A percentile compares a stretch with the other conserved stretches of the same genome.
Conservation (phyloP, 495 filamentous ascomycete species). For the Aspergillus haitiensis region DNA sequence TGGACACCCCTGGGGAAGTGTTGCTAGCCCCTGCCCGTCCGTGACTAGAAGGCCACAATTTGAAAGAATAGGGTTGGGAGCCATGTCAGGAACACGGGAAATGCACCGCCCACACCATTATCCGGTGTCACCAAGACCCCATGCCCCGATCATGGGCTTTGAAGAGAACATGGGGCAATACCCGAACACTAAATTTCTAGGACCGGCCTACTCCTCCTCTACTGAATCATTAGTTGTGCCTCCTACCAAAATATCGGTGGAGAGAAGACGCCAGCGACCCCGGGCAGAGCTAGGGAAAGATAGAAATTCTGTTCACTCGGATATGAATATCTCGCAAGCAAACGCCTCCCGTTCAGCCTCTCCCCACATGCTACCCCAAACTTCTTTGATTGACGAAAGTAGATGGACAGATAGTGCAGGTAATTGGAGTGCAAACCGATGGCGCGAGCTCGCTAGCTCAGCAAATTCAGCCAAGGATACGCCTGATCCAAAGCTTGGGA, state of each 20-base stretch:
- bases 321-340: slow-evolving; percentile 36
- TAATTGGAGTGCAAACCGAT: slow-evolving; percentile 19
- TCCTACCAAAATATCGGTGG: slow-evolving; percentile 26
- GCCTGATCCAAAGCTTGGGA: slow-evolving; percentile 12
- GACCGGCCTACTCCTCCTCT: slow-evolving; percentile 20
- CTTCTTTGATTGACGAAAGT: slow-evolving; percentile 26
- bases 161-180: slow-evolving; percentile 8
- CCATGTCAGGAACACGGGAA: slow-evolving; percentile 6
- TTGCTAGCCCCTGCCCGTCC: slow-evolving; percentile 18
- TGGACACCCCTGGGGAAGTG: slow-evolving; percentile 8
- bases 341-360: slow-evolving; percentile 31
- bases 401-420: slow-evolving; percentile 21
- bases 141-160: slow-evolving; percentile 3
- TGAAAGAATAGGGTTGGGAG: slow-evolving; percentile 4
- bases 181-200: slow-evolving; percentile 10
- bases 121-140: background rate
- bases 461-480: slow-evolving; percentile 12
- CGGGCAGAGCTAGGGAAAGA: slow-evolving; percentile 21
- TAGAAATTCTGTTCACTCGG: slow-evolving; percentile 31
- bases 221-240: slow-evolving; percentile 26
- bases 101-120: slow-evolving; percentile 4
- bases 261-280: slow-evolving; percentile 30
- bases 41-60: slow-evolving; percentile 1
- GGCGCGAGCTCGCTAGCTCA: slow-evolving; percentile 15
- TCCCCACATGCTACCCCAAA: slow-evolving; percentile 27